Evolutionary conservation across 306 rosid genomes (phyloP).

Genomic region (Sesbania bispinosa): DNA sequence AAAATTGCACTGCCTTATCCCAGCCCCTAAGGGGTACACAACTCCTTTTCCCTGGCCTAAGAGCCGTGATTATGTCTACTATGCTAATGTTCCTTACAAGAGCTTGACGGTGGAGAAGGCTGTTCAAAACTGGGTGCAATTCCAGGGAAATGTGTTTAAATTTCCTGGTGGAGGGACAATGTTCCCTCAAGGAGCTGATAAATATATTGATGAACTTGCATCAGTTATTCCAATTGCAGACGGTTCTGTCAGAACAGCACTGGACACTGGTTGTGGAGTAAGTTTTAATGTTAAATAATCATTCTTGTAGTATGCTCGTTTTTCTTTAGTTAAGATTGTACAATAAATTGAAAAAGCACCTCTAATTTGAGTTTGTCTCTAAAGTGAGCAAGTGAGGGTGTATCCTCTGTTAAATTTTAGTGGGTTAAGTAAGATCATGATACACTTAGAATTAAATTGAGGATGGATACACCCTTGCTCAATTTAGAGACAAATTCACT

Average conservation of each 20-base stretch:
- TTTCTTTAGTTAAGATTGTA: not conserved
- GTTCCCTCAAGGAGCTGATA: slow-evolving; percentile 96
- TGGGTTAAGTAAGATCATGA: not conserved
- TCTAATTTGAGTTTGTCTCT: not conserved
- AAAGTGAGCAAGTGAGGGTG: not conserved
- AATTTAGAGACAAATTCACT: not conserved
- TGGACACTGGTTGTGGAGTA: slow-evolving; percentile 98
- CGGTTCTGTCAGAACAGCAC: slow-evolving; percentile 88
- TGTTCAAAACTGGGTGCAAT: slow-evolving; percentile 89
- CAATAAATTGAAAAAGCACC: not conserved
- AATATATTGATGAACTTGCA: slow-evolving; percentile 87
- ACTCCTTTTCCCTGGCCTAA: slow-evolving; percentile 98
- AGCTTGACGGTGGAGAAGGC: slow-evolving; percentile 94
- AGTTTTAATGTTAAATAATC: not conserved
- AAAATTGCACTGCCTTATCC: slow-evolving; percentile 86
- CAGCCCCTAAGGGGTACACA: slow-evolving; percentile 79
- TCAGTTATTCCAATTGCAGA: slow-evolving; percentile 79
- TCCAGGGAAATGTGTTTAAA: slow-evolving; percentile 80
- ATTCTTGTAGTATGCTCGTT: no score
- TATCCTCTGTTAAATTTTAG: not conserved
- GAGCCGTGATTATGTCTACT: slow-evolving; percentile 86
- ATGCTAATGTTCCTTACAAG: slow-evolving; percentile 86
- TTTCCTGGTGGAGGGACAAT: slow-evolving; percentile 99
- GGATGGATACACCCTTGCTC: not conserved
- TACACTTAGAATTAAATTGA: not conserved